Conservation (phyloP, 306 rosid genomes). For the Ziziphus jujuba region DNA sequence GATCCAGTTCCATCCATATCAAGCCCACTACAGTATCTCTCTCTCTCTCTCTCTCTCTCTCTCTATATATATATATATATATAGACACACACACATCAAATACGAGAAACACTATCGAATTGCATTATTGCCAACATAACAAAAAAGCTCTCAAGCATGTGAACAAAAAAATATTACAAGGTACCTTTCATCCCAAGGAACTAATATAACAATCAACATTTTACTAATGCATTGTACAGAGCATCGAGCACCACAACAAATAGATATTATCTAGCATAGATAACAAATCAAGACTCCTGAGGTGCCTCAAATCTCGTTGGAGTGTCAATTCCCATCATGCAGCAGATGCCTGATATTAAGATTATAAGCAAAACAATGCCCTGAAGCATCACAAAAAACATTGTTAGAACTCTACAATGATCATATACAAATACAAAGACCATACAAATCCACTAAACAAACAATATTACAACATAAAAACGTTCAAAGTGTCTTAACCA, state of each 20-base stretch:
- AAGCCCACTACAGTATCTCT: too few relatives aligned
- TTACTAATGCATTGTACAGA: constrained; percentile 12
- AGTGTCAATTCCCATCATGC: constrained; percentile 98
- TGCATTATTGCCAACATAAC: constrained; percentile 26
- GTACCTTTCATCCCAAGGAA: constrained; percentile 17
- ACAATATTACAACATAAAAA: too few relatives aligned
- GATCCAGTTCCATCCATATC: too few relatives aligned
- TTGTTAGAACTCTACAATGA: constrained; percentile 30
- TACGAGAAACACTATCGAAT: constrained; percentile 3
- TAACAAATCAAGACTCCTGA: constrained; percentile 66
- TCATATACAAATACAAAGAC: neutral
- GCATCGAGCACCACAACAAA: constrained; percentile 17
- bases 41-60: too few relatives aligned
- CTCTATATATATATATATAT: too few relatives aligned
- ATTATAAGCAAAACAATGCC: constrained; percentile 81
- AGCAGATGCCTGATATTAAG: constrained; percentile 89
- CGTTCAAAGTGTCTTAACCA: too few relatives aligned
- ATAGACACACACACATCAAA: too few relatives aligned
- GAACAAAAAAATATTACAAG: constrained; percentile 26
- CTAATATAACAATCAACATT: constrained; percentile 27
- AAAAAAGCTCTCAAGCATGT: constrained; percentile 15
- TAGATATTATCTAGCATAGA: constrained; percentile 6
- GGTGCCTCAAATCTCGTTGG: constrained; percentile 94
- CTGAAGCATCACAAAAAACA: constrained; percentile 46
- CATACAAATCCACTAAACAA: neutral